Conservation (phyloP, 164 flowering plant genomes). For the Liquidambar formosana region DNA sequence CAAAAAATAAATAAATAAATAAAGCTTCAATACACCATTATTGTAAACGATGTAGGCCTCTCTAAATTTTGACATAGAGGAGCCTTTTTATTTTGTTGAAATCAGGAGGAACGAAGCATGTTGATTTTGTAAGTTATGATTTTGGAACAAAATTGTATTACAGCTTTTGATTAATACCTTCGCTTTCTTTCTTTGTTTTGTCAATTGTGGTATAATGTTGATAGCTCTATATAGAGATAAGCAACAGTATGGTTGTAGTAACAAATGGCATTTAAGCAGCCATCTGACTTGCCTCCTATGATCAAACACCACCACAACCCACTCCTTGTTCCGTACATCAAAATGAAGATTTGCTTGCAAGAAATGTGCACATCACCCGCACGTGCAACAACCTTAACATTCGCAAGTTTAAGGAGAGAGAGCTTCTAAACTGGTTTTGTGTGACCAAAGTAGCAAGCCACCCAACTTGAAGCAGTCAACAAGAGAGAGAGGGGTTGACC, state of each 20-base stretch:
- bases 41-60: neutral
- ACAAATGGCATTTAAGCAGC: too few relatives aligned
- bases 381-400: conserved; percentile 25
- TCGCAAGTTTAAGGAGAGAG: neutral
- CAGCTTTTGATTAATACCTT: too few relatives aligned
- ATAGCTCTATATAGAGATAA: too few relatives aligned
- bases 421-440: conserved; percentile 11
- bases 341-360: neutral
- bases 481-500: conserved; percentile 57
- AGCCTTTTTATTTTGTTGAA: neutral
- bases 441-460: conserved; percentile 23
- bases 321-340: too few relatives aligned
- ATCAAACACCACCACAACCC: too few relatives aligned
- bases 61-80: neutral
- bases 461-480: conserved; percentile 13
- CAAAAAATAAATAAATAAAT: too few relatives aligned
- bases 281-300: too few relatives aligned
- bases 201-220: too few relatives aligned
- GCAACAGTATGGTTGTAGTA: too few relatives aligned
- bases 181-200: too few relatives aligned
- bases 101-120: too few relatives aligned
- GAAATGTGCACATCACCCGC: conserved; percentile 2
- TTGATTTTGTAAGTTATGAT: neutral
- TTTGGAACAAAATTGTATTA: neutral
- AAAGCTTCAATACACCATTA: neutral